Conservation (phyloP, 2,329 filamentous ascomycete genomes). For the Pseudogymnoascus sp. region DNA sequence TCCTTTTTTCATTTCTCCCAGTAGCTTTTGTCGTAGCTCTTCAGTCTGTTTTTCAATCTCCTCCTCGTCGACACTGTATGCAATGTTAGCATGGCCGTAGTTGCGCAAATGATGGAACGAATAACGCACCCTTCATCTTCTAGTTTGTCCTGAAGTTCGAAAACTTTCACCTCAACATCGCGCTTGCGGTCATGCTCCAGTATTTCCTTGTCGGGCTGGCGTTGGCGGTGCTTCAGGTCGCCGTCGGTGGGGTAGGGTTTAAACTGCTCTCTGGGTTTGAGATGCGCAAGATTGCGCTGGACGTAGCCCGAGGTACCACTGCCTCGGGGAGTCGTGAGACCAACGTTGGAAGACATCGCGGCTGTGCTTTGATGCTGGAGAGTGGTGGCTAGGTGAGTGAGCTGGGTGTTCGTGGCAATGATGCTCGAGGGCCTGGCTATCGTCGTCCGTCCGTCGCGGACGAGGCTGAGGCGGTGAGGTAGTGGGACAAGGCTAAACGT, state of each 20-base stretch:
- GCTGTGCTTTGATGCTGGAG: not conserved
- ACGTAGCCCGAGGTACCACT: conserved; percentile 97
- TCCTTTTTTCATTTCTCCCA: conserved; percentile 33
- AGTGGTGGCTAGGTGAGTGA: not conserved
- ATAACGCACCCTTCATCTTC: conserved; percentile 73
- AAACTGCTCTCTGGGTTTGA: conserved; percentile 65
- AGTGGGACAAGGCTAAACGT: conserved; percentile 3
- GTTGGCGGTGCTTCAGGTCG: conserved; percentile 65
- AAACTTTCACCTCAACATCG: conserved; percentile 85
- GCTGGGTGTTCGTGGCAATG: not conserved
- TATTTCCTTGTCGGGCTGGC: conserved; percentile 85
- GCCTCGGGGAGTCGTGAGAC: conserved; percentile 85
- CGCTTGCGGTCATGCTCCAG: conserved; percentile 89
- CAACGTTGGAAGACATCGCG: conserved; percentile 91
- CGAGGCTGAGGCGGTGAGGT: conserved; percentile 5
- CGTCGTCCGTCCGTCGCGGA: not conserved
- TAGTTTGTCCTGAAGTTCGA: conserved; percentile 81
- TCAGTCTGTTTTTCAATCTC: conserved; percentile 77
- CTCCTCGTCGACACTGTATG: conserved; percentile 65
- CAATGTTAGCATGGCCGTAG: conserved; percentile 10
- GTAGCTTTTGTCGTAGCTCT: conserved; percentile 54
- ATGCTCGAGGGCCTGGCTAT: not conserved
- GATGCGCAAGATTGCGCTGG: conserved; percentile 85
- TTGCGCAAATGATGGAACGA: not conserved
- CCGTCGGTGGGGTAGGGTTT: conserved; percentile 62